phyloP scores from a whole-genome alignment of 306 rosid species.

The Albizia julibrissin region DNA sequence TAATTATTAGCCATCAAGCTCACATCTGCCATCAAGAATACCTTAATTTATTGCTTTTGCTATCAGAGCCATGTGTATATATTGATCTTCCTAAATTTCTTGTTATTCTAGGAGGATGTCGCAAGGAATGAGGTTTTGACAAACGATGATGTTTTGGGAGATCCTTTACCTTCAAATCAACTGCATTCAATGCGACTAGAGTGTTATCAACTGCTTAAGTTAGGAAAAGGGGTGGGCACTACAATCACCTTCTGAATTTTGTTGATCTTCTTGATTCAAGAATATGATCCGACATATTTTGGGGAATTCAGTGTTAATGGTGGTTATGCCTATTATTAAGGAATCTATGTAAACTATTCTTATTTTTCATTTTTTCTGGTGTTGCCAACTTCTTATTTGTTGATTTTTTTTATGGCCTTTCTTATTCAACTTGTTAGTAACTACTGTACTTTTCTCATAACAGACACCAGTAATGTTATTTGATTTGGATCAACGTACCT shows the following conservation, averaged over 20 bases:
- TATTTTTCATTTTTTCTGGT: not conserved
- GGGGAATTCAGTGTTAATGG: not conserved
- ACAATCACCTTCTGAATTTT: slow-evolving; percentile 20
- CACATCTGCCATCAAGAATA: not conserved
- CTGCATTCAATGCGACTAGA: slow-evolving; percentile 69
- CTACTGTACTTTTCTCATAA: not conserved
- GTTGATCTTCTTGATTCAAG: slow-evolving; percentile 10
- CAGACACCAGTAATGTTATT: not conserved
- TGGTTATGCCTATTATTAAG: not conserved
- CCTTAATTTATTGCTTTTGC: slow-evolving; percentile 16
- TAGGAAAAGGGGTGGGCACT: slow-evolving; percentile 65
- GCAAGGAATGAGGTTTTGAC: slow-evolving; percentile 58
- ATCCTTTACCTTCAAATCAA: slow-evolving; percentile 80
- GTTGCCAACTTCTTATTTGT: not conserved
- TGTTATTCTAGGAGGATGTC: slow-evolving; percentile 59
- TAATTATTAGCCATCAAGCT: not conserved
- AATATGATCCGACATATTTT: not conserved
- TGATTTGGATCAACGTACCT: not conserved
- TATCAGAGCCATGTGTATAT: slow-evolving; percentile 18
- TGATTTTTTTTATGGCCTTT: not conserved
- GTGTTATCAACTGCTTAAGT: slow-evolving; percentile 81
- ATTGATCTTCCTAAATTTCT: slow-evolving; percentile 29
- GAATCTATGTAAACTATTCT: not conserved
- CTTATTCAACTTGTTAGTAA: not conserved
- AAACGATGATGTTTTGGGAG: slow-evolving; percentile 92